Conservation (phyloP, 1,139 yeast species). For the Suhomyces bokatorum region DNA sequence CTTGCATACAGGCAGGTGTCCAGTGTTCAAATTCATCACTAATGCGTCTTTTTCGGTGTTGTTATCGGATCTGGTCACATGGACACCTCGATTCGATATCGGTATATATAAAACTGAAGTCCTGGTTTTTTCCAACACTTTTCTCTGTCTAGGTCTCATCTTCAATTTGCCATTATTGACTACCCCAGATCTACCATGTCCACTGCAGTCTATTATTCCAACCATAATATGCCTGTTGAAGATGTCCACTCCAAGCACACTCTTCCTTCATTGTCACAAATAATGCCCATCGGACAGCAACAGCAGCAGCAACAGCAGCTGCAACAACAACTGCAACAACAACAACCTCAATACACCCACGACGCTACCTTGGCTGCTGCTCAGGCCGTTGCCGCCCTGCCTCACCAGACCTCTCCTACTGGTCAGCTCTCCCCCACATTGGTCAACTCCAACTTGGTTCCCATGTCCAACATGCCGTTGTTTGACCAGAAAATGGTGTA, state of each 20-base stretch:
- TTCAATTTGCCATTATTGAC: background rate
- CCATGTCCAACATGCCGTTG: constrained; percentile 11
- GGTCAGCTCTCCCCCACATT: constrained; percentile 13
- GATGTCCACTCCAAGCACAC: constrained; percentile 31
- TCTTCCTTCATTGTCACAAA: constrained; percentile 36
- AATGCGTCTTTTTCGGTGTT: constrained; percentile 5
- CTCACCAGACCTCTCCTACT: constrained; percentile 6
- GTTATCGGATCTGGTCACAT: constrained; percentile 14
- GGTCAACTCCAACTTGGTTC: constrained; percentile 13
- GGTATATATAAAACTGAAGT: constrained; percentile 8
- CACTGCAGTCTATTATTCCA: constrained; percentile 33
- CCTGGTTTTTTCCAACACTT: constrained; percentile 2
- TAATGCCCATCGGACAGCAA: constrained; percentile 31
- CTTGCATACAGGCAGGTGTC: constrained; percentile 8
- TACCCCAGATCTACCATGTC: constrained; percentile 22
- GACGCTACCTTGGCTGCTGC: constrained; percentile 16
- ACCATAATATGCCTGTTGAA: constrained; percentile 32
- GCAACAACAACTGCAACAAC: constrained; percentile 10
- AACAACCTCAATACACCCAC: constrained; percentile 15
- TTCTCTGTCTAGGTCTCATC: background rate
- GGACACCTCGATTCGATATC: constrained; percentile 3
- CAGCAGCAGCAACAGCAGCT: constrained; percentile 14
- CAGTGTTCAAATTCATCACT: constrained; percentile 6
- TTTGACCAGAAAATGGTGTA: constrained; percentile 18
- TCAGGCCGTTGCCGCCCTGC: constrained; percentile 13